Base-by-base conservation (phyloP, 2,329 filamentous ascomycete species). In the Lasiodiplodia sp. region DNA sequence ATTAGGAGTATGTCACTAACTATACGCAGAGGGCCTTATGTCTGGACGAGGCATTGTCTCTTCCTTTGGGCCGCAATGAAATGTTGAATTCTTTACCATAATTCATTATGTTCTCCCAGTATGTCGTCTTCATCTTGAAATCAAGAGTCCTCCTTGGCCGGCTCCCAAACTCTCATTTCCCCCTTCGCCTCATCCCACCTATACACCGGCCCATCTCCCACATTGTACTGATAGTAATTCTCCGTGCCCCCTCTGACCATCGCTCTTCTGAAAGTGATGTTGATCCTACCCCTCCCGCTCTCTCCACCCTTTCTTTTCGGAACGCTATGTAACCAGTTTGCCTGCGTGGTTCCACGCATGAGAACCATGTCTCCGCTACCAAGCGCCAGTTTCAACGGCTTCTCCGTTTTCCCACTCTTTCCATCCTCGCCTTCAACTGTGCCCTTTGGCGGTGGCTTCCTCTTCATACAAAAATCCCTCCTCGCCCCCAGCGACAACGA, bases 141-240 rank as follows among this genome's bases (percentile, higher is more conserved):
- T 16, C 44, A 31, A 55, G 18, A 16, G 2, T 31, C 18, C 64
- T 49, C 55, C 53, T 49, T 40, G 21, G 66, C 69, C 51, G 69
- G 28, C 69, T 70, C 68, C 77, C 82, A 83, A 11, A 75, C 70
- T 56, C 76, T 69, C 85, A 87, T 87, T 74, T 89, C 87, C 70
- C 84, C 80, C 69, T 78, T 81, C 57, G 71, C 77, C 21, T 82
- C 82, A 76, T 92, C 84, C 92, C 92, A 94, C 73, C 84, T 85
- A 77, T 88, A 91, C n/a, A 90, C 86, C 1, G 82, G 84, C 0
- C 92, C 92, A 49, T 79, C 85, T 0, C 92, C 92, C 63, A 94
- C 90, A 79, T 95, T 95, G 79, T 95, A 95, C 75, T 89, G 87
- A 78, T 95, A 94, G 78, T 95, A 94, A 78, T 95, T 95, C 74